phyloP scores from a whole-genome alignment of 176 grass and related monocot genomes.

The Poa annua region DNA sequence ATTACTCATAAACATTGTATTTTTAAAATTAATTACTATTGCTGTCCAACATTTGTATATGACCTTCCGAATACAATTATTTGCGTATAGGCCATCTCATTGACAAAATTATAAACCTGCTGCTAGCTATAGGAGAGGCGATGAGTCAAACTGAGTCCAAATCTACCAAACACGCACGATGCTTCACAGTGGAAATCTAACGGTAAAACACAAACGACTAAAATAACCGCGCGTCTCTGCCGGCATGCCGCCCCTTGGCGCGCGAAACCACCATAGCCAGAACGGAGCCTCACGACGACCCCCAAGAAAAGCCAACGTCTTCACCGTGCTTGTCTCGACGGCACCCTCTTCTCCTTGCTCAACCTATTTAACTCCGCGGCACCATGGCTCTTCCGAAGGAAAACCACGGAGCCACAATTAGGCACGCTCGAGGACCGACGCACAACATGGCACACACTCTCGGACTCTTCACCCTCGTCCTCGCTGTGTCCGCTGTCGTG shows the following conservation, averaged over 20 bases:
- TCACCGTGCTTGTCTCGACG: conserved; percentile 51
- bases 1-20: too few species aligned
- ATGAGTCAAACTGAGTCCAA: neutral
- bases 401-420: neutral
- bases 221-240: conserved; percentile 29
- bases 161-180: neutral
- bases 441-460: conserved; percentile 47
- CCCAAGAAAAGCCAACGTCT: conserved; percentile 47
- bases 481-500: conserved; percentile 28
- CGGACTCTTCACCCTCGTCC: conserved; percentile 31
- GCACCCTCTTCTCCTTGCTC: neutral
- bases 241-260: conserved; percentile 15
- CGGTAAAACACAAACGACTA: conserved; percentile 24
- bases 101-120: too few species aligned
- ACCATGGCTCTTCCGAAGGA: neutral
- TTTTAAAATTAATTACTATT: too few species aligned
- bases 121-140: neutral
- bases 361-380: conserved; percentile 29
- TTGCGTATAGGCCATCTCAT: too few species aligned
- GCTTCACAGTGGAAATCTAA: neutral
- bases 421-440: conserved; percentile 3
- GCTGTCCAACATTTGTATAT: too few species aligned
- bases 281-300: neutral
- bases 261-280: conserved; percentile 15
- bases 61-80: too few species aligned